Base-by-base conservation (phyloP, 2,329 filamentous ascomycete genomes). In the Penicillium sp. region DNA sequence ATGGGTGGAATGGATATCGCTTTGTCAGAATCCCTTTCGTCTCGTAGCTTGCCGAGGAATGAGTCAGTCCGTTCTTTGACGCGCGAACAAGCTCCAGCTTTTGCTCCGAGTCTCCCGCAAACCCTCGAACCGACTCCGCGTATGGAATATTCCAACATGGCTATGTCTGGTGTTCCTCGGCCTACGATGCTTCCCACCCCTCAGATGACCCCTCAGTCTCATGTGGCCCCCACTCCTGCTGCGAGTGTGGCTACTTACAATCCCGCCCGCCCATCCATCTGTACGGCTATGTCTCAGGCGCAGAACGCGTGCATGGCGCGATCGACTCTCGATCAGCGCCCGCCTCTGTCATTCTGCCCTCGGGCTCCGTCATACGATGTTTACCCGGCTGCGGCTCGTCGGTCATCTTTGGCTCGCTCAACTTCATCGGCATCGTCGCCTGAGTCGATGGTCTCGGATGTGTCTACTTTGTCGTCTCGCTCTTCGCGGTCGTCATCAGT, bases 371-470 rank as follows among this genome's bases (percentile, higher is more conserved):
- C 72, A 57, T 69, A 72, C 58, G 79, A 81, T 63, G 75, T 76
- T 16, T 79, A 79, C 58, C 77, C 78, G 70, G 61, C 74, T 70
- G 56, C 80, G 76, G 61, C 71, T 75, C 74, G 79, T 54, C 77
- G 69, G 64, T 78, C 66, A 16, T 82, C 79, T 56, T 70, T 78
- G 59, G 76, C 78, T 53, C 80, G 75, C 51, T 79, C 80, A 19
- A 76, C 77, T 26, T 84, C 81, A 4, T 81, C 78, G 41, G 70
- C 70, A 18, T 81, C 78, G 8, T 82, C 79, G 40, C 84, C 84
- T n/a, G 83, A 85, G 59, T 86, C 84, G 32, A 83, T 85, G 79
- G 71, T 85, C 34, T 85, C 83, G 27, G 84, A 86, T 67, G 77
- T 77, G 51, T 83, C 81, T 34, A 78, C 78, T 13, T 74, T 82